Conservation (phyloP, 2,329 filamentous ascomycete genomes). For the Lasiodiplodia theobromae region DNA sequence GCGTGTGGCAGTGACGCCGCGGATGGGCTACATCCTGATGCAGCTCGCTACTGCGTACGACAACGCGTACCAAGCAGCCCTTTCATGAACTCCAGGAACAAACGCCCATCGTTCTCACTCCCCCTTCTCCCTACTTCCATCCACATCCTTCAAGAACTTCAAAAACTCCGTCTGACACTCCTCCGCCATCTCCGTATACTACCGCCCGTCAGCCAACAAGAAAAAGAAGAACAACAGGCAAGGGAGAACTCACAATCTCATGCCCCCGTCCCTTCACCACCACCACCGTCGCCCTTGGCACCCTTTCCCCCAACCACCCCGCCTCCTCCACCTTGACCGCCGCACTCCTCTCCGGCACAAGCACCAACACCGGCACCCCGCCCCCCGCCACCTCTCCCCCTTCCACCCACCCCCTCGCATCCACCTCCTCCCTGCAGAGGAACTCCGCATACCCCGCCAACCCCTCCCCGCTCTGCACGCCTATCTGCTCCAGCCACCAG, state of each 20-base stretch:
- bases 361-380: slow-evolving; percentile 41
- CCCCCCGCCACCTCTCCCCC: slow-evolving; percentile 33
- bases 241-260: slow-evolving; percentile 44
- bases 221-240: no score
- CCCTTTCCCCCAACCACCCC: slow-evolving; percentile 33
- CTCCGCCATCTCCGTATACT: slow-evolving; percentile 19
- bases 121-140: no score
- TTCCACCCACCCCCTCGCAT: slow-evolving; percentile 40
- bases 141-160: slow-evolving; percentile 47
- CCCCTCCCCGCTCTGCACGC: slow-evolving; percentile 40
- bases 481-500: slow-evolving; percentile 44
- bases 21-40: slow-evolving; percentile 12
- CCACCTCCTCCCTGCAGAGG: slow-evolving; percentile 37
- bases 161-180: slow-evolving; percentile 36
- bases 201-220: neutral
- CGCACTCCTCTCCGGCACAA: slow-evolving; percentile 44
- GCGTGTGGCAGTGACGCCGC: neutral
- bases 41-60: slow-evolving; percentile 5
- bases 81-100: neutral
- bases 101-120: no score
- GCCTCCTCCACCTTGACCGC: slow-evolving; percentile 43
- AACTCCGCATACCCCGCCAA: slow-evolving; percentile 46
- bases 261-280: slow-evolving; percentile 42
- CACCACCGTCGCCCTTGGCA: slow-evolving; percentile 37
- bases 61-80: neutral